Conservation (phyloP, 1,139 yeast species). For the Entelexis sorbosivorans region DNA sequence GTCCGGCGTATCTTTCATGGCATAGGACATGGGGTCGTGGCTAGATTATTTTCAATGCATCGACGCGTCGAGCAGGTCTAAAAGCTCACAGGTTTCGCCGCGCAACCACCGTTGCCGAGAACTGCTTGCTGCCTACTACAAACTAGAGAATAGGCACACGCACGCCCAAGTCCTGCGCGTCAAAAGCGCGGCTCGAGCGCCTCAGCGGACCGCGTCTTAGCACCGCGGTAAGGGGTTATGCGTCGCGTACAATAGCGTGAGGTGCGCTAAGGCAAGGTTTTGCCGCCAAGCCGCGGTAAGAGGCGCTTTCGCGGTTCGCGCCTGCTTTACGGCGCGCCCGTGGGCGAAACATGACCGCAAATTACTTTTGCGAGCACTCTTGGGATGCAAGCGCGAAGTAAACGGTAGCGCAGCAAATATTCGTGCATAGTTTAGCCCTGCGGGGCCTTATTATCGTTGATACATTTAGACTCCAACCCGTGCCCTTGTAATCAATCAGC, state of each 20-base stretch:
- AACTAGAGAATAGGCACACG: no score
- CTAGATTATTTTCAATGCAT: background rate
- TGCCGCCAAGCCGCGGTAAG: background rate
- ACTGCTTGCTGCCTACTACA: no score
- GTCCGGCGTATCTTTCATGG: background rate
- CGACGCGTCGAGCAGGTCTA: background rate
- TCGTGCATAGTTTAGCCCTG: background rate
- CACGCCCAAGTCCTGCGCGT: background rate
- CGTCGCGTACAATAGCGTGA: slow-evolving; percentile 3
- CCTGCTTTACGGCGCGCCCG: no score
- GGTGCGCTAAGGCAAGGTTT: background rate
- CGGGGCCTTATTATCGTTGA: background rate
- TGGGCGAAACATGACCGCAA: no score
- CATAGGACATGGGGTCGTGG: background rate
- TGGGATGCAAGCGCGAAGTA: no score
- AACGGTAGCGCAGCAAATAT: no score
- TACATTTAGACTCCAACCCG: background rate
- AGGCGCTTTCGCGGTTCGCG: background rate
- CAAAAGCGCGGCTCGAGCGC: background rate
- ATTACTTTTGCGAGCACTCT: no score
- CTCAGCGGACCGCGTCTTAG: background rate
- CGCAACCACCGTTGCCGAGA: no score
- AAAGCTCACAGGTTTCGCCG: no score
- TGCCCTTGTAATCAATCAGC: background rate
- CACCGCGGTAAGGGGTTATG: slow-evolving; percentile 2